Conservation (phyloP, 2,329 filamentous ascomycete genomes). For the Basipetospora chlamydospora region DNA sequence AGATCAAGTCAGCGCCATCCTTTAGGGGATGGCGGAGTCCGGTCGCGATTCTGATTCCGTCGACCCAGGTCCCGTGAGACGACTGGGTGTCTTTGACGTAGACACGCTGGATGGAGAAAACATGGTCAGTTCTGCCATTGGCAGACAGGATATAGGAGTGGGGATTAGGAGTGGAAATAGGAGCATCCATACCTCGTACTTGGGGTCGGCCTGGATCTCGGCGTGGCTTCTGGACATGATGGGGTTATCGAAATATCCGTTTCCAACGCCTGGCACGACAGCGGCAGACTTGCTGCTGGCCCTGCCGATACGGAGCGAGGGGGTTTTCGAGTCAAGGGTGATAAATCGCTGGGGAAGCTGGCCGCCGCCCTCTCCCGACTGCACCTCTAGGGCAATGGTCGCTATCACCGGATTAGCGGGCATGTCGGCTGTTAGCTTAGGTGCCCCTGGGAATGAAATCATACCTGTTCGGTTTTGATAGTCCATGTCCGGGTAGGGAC, state of each 20-base stretch:
- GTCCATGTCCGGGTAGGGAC: too few species aligned
- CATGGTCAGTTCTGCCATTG: background rate
- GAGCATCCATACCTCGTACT: conserved; percentile 2
- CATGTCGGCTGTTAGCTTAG: too few species aligned
- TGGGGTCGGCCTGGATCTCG: conserved; percentile 5
- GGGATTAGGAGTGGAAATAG: background rate
- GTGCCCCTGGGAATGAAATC: too few species aligned
- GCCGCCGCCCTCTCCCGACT: too few species aligned
- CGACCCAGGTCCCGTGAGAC: conserved; percentile 7
- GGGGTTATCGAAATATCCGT: conserved; percentile 7
- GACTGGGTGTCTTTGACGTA: conserved; percentile 4
- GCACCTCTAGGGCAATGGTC: background rate
- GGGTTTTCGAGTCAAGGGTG: conserved; percentile 3
- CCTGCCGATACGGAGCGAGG: conserved; percentile 4
- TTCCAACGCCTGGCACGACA: background rate
- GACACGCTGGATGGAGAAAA: background rate
- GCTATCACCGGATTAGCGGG: too few species aligned
- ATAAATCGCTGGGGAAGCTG: background rate
- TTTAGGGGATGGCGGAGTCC: conserved; percentile 3
- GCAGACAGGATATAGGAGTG: too few species aligned
- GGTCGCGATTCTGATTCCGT: conserved; percentile 1
- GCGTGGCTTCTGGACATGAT: conserved; percentile 7
- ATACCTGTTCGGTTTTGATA: too few species aligned
- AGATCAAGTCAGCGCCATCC: conserved; percentile 4
- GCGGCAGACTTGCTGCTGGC: conserved; percentile 5